These are phyloP conservation scores for Cladochytrium replicatum DNA, from an alignment of 192 early-diverging fungal genomes.

Conservation along the genomic window DNA sequence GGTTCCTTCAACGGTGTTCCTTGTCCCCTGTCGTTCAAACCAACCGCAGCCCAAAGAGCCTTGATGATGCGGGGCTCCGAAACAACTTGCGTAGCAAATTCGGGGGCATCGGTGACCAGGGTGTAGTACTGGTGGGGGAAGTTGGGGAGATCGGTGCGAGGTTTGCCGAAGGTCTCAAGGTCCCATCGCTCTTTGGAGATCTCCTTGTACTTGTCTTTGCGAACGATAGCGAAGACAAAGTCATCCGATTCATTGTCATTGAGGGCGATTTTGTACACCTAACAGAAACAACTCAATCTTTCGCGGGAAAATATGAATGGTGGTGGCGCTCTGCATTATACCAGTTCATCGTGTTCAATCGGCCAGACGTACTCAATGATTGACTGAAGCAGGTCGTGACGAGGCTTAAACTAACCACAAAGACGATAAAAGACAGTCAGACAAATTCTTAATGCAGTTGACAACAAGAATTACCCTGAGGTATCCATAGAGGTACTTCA, in stretches of 20 bases:
- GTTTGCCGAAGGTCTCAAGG: slow-evolving; percentile 32
- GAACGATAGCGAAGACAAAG: slow-evolving; percentile 65
- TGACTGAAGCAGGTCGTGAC: slow-evolving; percentile 44
- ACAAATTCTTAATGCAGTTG: slow-evolving; percentile 13
- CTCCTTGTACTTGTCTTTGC: slow-evolving; percentile 37
- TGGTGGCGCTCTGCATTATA: slow-evolving; percentile 31
- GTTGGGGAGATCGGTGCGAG: slow-evolving; percentile 10
- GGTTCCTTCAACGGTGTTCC: slow-evolving; percentile 17
- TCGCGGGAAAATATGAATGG: no score
- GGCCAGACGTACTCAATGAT: slow-evolving; percentile 23
- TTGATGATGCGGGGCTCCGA: slow-evolving; percentile 33
- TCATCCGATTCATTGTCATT: slow-evolving; percentile 25
- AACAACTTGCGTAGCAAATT: slow-evolving; percentile 40
- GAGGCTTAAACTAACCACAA: slow-evolving; percentile 38
- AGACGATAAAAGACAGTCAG: slow-evolving; percentile 7
- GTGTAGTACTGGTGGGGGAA: slow-evolving; percentile 36
- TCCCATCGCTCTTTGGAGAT: slow-evolving; percentile 58
- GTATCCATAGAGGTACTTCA: slow-evolving; percentile 59
- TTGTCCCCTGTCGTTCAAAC: slow-evolving; percentile 24
- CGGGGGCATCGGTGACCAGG: slow-evolving; percentile 45
- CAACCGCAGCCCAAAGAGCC: slow-evolving; percentile 27
- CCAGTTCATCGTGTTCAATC: slow-evolving; percentile 5
- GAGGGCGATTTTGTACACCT: slow-evolving; percentile 30
- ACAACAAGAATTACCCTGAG: slow-evolving; percentile 23
- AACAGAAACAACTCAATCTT: no score